Percentiles rank a stretch among this genome's conserved stretches.
Evolutionary conservation across 1,139 yeast genomes (phyloP).

Genomic region (Suzukiozyma palmioleophila): DNA sequence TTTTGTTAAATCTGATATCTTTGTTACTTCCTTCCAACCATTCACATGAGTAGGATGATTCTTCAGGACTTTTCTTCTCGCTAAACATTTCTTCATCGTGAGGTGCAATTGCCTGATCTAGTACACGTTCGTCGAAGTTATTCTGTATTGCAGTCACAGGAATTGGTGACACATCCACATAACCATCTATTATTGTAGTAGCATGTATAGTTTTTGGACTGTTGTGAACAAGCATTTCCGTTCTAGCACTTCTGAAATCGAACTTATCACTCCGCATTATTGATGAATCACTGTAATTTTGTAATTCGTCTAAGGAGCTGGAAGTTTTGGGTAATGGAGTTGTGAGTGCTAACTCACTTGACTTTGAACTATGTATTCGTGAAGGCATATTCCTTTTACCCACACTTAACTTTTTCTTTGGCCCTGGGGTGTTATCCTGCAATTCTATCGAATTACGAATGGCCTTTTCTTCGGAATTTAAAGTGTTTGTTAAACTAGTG

Average conservation of each 20-base stretch:
- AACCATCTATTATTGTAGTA: background rate
- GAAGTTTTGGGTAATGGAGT: background rate
- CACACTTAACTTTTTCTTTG: too few relatives aligned
- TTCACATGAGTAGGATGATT: background rate
- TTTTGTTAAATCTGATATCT: background rate
- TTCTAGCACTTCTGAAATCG: background rate
- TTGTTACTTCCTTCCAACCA: conserved; percentile 1
- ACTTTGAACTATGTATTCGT: too few relatives aligned
- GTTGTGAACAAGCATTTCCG: background rate
- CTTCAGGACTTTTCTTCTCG: background rate
- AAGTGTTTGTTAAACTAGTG: too few relatives aligned
- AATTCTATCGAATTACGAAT: too few relatives aligned
- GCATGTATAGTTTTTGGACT: background rate
- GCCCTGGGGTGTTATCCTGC: too few relatives aligned
- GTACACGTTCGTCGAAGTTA: background rate
- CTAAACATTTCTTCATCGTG: background rate
- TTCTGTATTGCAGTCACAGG: background rate
- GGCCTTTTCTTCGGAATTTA: too few relatives aligned
- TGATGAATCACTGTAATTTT: background rate
- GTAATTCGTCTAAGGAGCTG: background rate
- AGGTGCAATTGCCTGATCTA: background rate
- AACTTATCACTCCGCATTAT: background rate
- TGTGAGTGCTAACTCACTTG: background rate
- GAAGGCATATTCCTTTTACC: too few relatives aligned
- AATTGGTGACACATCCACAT: background rate